phyloP scores from a whole-genome alignment of 75 land plant genomes.

The Selaginella tamariscina region DNA sequence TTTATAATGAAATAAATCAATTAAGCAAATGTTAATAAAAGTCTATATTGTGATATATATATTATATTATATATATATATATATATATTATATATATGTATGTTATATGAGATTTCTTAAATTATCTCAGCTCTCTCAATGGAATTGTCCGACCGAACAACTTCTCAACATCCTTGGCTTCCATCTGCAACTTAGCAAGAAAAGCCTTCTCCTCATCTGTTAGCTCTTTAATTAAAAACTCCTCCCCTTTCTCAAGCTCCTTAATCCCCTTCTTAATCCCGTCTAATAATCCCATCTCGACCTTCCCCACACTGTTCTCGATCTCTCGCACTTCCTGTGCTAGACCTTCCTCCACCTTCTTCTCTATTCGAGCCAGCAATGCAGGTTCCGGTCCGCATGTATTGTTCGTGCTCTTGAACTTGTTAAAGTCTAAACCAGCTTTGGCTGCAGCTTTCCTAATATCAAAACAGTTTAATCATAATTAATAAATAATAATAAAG shows the following conservation, averaged over 20 bases:
- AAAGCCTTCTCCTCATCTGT: slow-evolving; percentile 75
- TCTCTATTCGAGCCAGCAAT: slow-evolving; percentile 76
- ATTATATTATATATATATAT: too few relatives aligned
- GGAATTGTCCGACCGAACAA: slow-evolving; percentile 72
- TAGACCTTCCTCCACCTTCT: slow-evolving; percentile 73
- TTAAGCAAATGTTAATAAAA: too few relatives aligned
- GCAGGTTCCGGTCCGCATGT: slow-evolving; percentile 93
- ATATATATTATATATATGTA: too few relatives aligned
- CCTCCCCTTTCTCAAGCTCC: slow-evolving; percentile 45
- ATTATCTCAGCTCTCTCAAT: slow-evolving; percentile 63
- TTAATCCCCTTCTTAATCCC: slow-evolving; percentile 44
- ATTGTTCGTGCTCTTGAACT: slow-evolving; percentile 76
- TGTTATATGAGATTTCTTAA: too few relatives aligned
- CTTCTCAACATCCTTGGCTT: slow-evolving; percentile 64
- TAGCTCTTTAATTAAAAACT: slow-evolving; percentile 40
- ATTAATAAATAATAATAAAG: too few relatives aligned
- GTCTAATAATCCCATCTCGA: slow-evolving; percentile 41
- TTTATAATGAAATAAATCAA: too few relatives aligned
- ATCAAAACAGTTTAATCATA: too few relatives aligned
- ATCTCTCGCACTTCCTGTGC: slow-evolving; percentile 58
- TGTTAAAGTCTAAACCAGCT: slow-evolving; percentile 65
- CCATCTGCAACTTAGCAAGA: slow-evolving; percentile 61
- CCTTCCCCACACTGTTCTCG: slow-evolving; percentile 54
- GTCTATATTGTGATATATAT: too few relatives aligned
- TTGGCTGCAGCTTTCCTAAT: slow-evolving; percentile 45